Percentiles rank a stretch among this genome's conserved stretches.
phyloP scores from a whole-genome alignment of 169 alveolate genomes.

The Plasmodium fragile region DNA sequence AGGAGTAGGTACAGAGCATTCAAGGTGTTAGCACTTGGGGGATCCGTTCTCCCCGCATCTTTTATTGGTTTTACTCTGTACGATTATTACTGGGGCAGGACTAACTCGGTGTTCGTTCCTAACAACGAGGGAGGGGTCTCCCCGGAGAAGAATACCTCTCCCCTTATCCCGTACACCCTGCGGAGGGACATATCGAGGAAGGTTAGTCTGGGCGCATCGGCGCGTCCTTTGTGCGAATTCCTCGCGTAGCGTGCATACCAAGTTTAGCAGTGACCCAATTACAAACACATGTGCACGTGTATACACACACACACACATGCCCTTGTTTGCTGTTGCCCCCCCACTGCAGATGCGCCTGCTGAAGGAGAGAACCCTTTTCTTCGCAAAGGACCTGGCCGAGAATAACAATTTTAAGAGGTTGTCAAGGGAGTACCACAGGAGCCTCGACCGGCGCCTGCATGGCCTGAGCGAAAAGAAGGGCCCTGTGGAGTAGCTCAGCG shows the following conservation, averaged over 20 bases:
- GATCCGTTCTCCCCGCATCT: constrained; percentile 27
- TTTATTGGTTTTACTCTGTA: constrained; percentile 31
- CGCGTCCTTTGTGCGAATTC: not conserved
- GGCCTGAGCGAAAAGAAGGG: constrained; percentile 7
- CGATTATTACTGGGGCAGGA: constrained; percentile 15
- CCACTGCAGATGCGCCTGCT: constrained; percentile 5
- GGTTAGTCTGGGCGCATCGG: not conserved
- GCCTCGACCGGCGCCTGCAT: constrained; percentile 15
- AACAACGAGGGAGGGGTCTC: not conserved
- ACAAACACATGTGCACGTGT: not conserved
- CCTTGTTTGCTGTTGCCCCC: not conserved
- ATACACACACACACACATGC: too few relatives aligned
- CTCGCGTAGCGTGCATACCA: not conserved
- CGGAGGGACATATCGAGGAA: constrained; percentile 32
- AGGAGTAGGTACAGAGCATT: constrained; percentile 42
- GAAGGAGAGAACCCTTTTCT: constrained; percentile 43
- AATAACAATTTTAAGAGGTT: constrained; percentile 33
- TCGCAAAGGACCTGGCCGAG: constrained; percentile 64
- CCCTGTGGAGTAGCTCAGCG: not conserved
- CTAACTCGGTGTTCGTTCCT: not conserved
- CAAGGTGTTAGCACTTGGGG: constrained; percentile 45
- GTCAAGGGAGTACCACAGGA: constrained; percentile 38
- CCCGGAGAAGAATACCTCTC: not conserved
- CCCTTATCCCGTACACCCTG: constrained; percentile 32
- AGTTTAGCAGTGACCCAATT: not conserved